Conservation (phyloP, 1,284 basidiomycete species). For the Meripilus lineatus region DNA sequence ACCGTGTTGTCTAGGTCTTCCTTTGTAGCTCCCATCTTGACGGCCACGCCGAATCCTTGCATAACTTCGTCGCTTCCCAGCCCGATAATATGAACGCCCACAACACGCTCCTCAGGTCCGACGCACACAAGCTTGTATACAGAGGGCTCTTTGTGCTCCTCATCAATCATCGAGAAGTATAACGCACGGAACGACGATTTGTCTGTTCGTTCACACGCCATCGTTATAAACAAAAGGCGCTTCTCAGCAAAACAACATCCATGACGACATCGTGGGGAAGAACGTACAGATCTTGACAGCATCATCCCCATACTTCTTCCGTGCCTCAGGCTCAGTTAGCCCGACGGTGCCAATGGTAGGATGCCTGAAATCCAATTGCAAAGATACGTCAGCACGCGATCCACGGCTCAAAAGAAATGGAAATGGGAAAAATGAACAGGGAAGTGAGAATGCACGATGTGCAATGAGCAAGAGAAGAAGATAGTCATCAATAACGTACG, state of each 20-base stretch:
- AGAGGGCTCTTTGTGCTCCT: slow-evolving; percentile 88
- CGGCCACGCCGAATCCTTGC: slow-evolving; percentile 92
- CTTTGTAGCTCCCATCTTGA: slow-evolving; percentile 95
- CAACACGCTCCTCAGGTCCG: slow-evolving; percentile 89
- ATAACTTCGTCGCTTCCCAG: slow-evolving; percentile 87
- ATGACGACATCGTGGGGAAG: slow-evolving; percentile 1
- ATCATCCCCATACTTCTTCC: slow-evolving; percentile 80
- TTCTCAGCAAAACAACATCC: background rate
- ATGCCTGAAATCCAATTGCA: slow-evolving; percentile 54
- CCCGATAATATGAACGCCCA: slow-evolving; percentile 93
- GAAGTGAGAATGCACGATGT: too few relatives aligned
- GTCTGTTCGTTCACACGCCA: slow-evolving; percentile 31
- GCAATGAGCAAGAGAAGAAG: too few relatives aligned
- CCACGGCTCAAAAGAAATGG: too few relatives aligned
- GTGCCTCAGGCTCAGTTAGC: slow-evolving; percentile 86
- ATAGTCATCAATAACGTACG: slow-evolving; percentile 46
- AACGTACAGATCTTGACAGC: slow-evolving; percentile 87
- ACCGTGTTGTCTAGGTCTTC: slow-evolving; percentile 85
- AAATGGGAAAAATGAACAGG: too few relatives aligned
- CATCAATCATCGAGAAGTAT: slow-evolving; percentile 85
- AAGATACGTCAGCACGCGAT: slow-evolving; percentile 4
- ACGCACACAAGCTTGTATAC: slow-evolving; percentile 88
- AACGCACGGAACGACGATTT: slow-evolving; percentile 79
- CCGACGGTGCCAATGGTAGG: slow-evolving; percentile 92
- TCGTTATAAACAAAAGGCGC: background rate